These are phyloP conservation scores for barley (Hordeum vulgare) DNA, from an alignment of 176 grass and related monocot genomes.

Conservation along the genomic window DNA sequence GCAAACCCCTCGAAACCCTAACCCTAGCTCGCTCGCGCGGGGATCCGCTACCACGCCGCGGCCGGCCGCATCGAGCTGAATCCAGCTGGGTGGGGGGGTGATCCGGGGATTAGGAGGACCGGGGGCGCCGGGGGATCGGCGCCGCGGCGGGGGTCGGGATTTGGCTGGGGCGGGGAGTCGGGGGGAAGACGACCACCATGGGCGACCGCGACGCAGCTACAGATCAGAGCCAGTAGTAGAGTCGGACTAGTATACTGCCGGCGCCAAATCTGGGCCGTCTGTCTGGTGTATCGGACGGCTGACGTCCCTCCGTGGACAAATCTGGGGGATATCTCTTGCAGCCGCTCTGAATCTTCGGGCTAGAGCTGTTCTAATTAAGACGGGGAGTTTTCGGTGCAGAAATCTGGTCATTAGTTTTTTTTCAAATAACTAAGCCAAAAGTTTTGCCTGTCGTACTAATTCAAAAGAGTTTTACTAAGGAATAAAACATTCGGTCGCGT, in stretches of 20 bases:
- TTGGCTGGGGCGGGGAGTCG: constrained; percentile 11
- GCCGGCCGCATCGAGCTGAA: not conserved
- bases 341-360: not conserved
- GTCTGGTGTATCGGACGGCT: not conserved
- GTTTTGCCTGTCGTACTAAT: too few relatives aligned
- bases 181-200: constrained; percentile 29
- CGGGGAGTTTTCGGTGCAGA: not conserved
- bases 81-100: not conserved
- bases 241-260: not conserved
- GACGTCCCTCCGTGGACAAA: not conserved
- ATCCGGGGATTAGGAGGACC: not conserved
- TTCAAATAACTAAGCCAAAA: too few relatives aligned
- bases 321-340: not conserved
- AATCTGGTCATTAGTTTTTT: too few relatives aligned
- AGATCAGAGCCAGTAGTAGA: not conserved
- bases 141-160: not conserved
- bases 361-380: not conserved
- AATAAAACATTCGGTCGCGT: too few relatives aligned
- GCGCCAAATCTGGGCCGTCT: not conserved
- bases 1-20: constrained; percentile 24
- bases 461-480: too few relatives aligned
- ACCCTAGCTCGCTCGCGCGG: constrained; percentile 11
- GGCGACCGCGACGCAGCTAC: not conserved
- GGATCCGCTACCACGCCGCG: not conserved
- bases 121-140: constrained; percentile 10